Base-by-base conservation (phyloP, 352 stramenopile species). In the Peronospora belbahrii region DNA sequence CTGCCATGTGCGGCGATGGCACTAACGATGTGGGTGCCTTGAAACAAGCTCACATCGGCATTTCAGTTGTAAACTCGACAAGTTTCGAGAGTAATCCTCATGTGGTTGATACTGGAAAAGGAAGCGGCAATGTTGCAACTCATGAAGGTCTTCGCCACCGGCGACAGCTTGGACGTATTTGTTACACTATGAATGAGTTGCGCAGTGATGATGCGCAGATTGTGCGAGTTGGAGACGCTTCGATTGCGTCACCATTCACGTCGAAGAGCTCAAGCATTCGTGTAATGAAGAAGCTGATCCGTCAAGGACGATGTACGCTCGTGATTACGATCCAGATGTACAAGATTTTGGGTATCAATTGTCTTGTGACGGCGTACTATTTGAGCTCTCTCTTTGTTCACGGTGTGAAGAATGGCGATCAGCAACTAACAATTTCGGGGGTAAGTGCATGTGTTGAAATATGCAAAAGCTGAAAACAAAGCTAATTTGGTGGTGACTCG, bases 201-300 rank as follows among this genome's bases (percentile, higher is more conserved):
- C 79, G 82, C 45, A 83, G 71, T 51, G 83, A 94, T 22, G 78
- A 91, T 48, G 75, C 95, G 44, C 78, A 95, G 7, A 95, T 98
- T 84, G 93, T 99, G 1, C 97, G 98, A 72, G 78, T 99, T 25
- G 97, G 97, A 8, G 96, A 99, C 69, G 97, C 97, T 10, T 98
- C 94, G 20, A 97, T 99, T 34, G 97, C 97, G n/a, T 98, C 96
- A 42, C 97, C 97, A 0, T 99, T 99, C 65, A 99, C 97, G 4
- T 97, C 92, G 23, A 74, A 90, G 75, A 74, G 97, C 65, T 81
- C 95, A 56, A 92, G 78, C 30, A 92, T 95, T 45, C 82, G 82
- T 59, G 75, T 79, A 11, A 88, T 83, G 36, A 93, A 98, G 22
- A 88, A 98, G 44, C 90, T 99, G 25, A 84, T 99, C 33, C 89